Evolutionary conservation across 139 green algal genomes (phyloP), one percentile per base, ranked within the genome.

Genomic region (Picochlorum sp.): DNA sequence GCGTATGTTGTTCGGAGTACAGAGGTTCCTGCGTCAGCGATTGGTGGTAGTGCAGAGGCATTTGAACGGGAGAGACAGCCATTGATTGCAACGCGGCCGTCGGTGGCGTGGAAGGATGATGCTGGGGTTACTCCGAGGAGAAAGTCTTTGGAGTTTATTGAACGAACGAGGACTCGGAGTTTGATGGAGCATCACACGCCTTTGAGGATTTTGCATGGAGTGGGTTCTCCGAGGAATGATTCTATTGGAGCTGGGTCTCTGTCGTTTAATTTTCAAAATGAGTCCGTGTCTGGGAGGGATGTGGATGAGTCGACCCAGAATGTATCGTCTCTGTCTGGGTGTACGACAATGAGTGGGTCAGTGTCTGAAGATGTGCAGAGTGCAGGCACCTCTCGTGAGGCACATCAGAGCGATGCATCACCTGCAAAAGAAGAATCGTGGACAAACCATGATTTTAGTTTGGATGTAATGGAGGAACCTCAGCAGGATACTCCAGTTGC

Each of bases 1-100:
- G 51, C 70, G 6, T 77, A 77, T 58, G 16, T 77, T 18, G 49
- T 77, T 28, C 57, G 55, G 20, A 49, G 28, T 24, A 72, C 63
- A 38, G 30, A 45, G 14, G n/a, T 71, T 24, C 44, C 52, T 4
- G 24, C 11, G 21, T 45, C 13, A 16, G 23, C 60, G 11, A 44
- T 54, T 20, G 60, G 60, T 28, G 58, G 58, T 18, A 45, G 20
- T 52, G 23, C 57, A 10, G 58, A 31, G 13, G 44, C 44, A 2
- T 45, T 65, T 16, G n/a, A 65, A n/a, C 20, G 21, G 14, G 21
- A 65, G 21, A 31, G 13, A 3, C n/a, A 28, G 23, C 58, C 58
- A 23, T 26, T 65, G 58, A 31, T 65, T 45, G 20, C 58, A 20
- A 20, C 15, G 16, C 47, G 47, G n/a, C 16, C 18, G n/a, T 54